These are phyloP conservation scores for Coemansia sp. DNA, from an alignment of 192 early-diverging fungal genomes.

Conservation along the genomic window DNA sequence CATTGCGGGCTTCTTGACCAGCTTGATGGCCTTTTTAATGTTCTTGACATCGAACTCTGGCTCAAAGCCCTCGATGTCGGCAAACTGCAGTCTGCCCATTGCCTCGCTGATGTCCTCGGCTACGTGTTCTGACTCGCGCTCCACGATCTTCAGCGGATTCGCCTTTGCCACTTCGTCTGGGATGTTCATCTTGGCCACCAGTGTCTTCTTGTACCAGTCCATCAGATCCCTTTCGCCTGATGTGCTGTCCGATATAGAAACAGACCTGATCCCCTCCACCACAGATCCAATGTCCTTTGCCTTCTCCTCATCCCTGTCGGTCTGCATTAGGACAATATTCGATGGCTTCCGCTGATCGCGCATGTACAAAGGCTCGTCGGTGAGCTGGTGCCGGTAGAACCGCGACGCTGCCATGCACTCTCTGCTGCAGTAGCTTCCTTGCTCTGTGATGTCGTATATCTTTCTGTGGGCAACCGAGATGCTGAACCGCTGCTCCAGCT, in stretches of 20 bases:
- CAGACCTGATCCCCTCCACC: background rate
- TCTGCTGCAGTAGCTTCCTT: constrained; percentile 69
- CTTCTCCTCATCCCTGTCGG: constrained; percentile 3
- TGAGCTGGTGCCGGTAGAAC: constrained; percentile 70
- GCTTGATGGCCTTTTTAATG: constrained; percentile 28
- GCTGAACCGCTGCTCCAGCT: constrained; percentile 49
- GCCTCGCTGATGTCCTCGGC: constrained; percentile 22
- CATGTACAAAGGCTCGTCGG: constrained; percentile 76
- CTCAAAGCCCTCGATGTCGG: constrained; percentile 50
- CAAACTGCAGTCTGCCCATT: constrained; percentile 36
- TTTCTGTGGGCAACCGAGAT: constrained; percentile 74
- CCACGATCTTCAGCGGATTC: constrained; percentile 36
- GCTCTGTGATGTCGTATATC: constrained; percentile 74
- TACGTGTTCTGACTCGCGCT: constrained; percentile 14
- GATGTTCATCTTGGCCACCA: constrained; percentile 43
- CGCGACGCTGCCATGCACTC: constrained; percentile 72
- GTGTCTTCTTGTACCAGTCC: constrained; percentile 32
- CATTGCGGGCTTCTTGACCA: background rate
- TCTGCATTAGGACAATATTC: constrained; percentile 26
- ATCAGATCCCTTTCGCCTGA: constrained; percentile 2
- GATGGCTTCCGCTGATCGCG: constrained; percentile 23
- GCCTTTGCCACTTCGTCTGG: constrained; percentile 20
- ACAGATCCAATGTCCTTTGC: background rate
- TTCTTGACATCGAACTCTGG: constrained; percentile 28
- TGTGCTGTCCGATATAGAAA: background rate